Base-by-base conservation (phyloP, 2,329 filamentous ascomycete species). In the Penicillium sp. region DNA sequence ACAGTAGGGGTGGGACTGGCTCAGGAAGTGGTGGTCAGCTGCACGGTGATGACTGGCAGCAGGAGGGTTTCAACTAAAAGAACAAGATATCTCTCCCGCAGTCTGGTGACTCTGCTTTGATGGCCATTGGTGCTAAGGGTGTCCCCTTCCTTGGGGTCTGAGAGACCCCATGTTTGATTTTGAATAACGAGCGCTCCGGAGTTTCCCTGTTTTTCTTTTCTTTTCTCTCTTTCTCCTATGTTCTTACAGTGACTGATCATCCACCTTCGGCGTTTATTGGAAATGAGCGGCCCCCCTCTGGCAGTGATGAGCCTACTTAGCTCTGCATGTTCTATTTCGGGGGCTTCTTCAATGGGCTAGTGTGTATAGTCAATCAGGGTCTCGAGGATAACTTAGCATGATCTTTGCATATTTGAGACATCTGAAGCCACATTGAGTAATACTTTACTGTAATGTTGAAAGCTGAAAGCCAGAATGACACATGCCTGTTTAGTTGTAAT, bases 31-130 rank as follows among this genome's bases (percentile, higher is more conserved):
- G 36, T 33, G 70, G 57, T 62, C 70, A 67, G 64, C 66, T 67
- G 60, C 66, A 64, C 60, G 73, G 81, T 52, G 82, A 83, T 43
- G 79, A 84, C 58, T 89, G 87, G 87, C 82, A 85, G 59, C 81
- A 87, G 66, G 85, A 87, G 60, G 83, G 81, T 5, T 87, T 87
- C 69, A 67, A 67, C 45, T 64, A 68, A 43, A 66, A 56, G 4
- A 47, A 56, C 26, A 65, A 55, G 52, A 44, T 44, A 28, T n/a
- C 40, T 42, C 19, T 24, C 11, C 40, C 49, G 47, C 48, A 29
- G 39, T 53, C 26, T 51, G 34, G 34, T 50, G 42, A 44, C 24
- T 28, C 39, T 24, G 31, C 26, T 45, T 36, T 39, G 19, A n/a
- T 26, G 37, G 11, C 28, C 34, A 31, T 34, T 24, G 21, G 10